Evolutionary conservation across 345 rosid species (phyloP), one percentile per base, ranked within the genome.

Genomic region (Populus deltoides): DNA sequence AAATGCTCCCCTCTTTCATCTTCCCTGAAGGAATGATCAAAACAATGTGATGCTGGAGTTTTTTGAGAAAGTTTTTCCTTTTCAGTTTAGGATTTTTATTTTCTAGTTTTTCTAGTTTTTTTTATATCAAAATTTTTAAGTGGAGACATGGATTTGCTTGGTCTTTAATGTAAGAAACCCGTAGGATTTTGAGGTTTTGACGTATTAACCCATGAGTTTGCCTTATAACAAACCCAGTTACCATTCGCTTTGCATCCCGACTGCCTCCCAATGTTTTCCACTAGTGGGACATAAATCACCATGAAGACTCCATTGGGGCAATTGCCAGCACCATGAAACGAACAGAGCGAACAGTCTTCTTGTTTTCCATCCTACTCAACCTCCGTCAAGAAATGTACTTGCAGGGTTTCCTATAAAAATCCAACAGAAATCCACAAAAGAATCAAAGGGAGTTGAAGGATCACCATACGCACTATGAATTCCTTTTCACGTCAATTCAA

Each of bases 201-300:
- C 35, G 4, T 33, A 3, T 33, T 33, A 33, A 33, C 4, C 35
- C 35, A 33, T 33, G 35, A 33, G 35, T 3, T 33, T 3, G 35
- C 5, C 35, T 33, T 3, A 33, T 33, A 33, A 31, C 35, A 33
- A 33, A 33, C 35, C 33, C 3, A 31, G 33, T 31, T 31, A 31
- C 3, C 33, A 31, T 31, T 31, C 33, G 33, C 33, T 31, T 31
- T 31, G 33, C 33, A 31, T 31, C 33, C 33, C 33, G 33, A 31
- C 33, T 31, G 33, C 33, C 83, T 91, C 85, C 83, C 93, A 93
- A 76, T 89, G 84, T 74, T 88, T 89, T 22, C 92, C 95, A 81
- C 98, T 92, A 39, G 89, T 86, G 12, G 89, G 86, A 70, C 98
- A 93, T 72, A 87, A 75, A 70, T 93, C 97, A 47, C 98, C 97